Evolutionary conservation across 2,329 filamentous ascomycete species (phyloP), one percentile per base, ranked within the genome.

Genomic region (Gaeumannomyces tritici): DNA sequence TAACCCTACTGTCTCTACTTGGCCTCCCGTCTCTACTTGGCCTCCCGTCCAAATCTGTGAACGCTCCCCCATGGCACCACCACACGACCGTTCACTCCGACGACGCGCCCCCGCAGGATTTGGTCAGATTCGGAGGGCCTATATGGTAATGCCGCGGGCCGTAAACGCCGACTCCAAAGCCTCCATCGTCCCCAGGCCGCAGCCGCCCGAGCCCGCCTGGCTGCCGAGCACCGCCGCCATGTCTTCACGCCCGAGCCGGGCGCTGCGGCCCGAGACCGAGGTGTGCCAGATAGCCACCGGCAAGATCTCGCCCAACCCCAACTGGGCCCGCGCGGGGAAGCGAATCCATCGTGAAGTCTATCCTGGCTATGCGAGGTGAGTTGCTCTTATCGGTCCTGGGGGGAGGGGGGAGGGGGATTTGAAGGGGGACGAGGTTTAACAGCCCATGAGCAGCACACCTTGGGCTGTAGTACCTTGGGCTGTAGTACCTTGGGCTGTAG

Each of bases 231-330:
- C 42, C 18, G 42, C 42, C 21, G 42, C 21, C 42, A 51, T 51
- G 42, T 51, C 42, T 51, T 29, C 56, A 12, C 56, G 56, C 28
- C 33, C 60, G 33, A 61, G 60, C 33, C 51, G 60, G 24, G 60
- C 60, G 7, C 33, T 35, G 24, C 60, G 60, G n/a, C 60, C 60
- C 4, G 60, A 61, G 55, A 61, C 60, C 6, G 60, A 35, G 18
- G 31, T 18, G n/a, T 61, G 26, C 27, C 54, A 33, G 21, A 24
- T 55, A 31, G 33, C 28, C 60, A 51, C 51, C 27, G 18, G 8
- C 42, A 56, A 56, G 55, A 12, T 5, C 5, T 26, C 13, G 12
- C 24, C 55, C 24, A 56, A 29, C 11, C 24, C 24, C 15, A 56
- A 56, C 24, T 56, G 55, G 55, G 55, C 55, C 1, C 24, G 27